A percentile compares a stretch with the other conserved stretches of the same genome.
These are phyloP conservation scores for Coelastrella sp. DNA, from an alignment of 139 green algal genomes.

Conservation along the genomic window DNA sequence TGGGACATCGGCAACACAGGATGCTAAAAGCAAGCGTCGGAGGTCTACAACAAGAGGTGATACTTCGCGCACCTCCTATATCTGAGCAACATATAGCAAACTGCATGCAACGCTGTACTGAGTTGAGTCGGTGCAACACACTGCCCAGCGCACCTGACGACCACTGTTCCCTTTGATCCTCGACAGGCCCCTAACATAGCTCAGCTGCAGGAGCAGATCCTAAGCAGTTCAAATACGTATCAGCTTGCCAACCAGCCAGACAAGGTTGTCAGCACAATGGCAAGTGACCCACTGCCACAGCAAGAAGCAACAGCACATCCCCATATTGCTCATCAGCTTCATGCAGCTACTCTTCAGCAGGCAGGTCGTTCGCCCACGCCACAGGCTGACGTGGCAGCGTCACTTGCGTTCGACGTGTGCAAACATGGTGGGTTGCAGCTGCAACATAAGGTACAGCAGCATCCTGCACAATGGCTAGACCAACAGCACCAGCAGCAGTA, in stretches of 20 bases:
- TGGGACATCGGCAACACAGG: not conserved
- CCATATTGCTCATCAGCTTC: not conserved
- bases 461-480: too few species aligned
- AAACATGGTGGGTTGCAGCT: conserved; percentile 30
- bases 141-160: too few species aligned
- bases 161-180: not conserved
- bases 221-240: not conserved
- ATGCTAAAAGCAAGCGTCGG: not conserved
- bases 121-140: too few species aligned
- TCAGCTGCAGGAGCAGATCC: conserved; percentile 15
- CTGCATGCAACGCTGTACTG: not conserved
- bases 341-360: conserved; percentile 14
- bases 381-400: not conserved
- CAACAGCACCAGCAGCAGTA: not conserved
- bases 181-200: not conserved
- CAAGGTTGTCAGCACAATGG: not conserved
- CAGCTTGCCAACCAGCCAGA: conserved; percentile 20
- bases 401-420: not conserved
- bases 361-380: not conserved
- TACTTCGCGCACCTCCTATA: too few species aligned
- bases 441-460: conserved; percentile 28
- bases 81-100: too few species aligned
- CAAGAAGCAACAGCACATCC: conserved; percentile 1
- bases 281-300: not conserved
- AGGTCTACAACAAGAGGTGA: not conserved